Evolutionary conservation across 208 protist species (phyloP).

Genomic region (Leishmania major): DNA sequence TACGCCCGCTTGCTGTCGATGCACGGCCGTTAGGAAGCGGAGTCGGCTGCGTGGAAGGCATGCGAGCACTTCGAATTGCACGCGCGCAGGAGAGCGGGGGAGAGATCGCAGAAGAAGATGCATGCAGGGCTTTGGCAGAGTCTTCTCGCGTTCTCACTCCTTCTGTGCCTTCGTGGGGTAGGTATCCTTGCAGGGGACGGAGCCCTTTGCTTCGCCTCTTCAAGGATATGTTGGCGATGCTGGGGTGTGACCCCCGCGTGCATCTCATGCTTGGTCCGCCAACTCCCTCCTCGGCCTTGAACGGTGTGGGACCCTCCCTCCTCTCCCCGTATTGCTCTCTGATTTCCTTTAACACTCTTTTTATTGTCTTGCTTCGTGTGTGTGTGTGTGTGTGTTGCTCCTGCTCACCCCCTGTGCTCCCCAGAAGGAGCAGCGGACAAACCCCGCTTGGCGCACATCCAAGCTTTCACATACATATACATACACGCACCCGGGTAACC

Average conservation of each 20-base stretch:
- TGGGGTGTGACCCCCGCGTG: not conserved
- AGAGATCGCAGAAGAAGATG: not conserved
- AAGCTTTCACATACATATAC: not conserved
- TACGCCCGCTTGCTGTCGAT: not conserved
- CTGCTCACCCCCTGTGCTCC: not conserved
- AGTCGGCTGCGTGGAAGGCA: not conserved
- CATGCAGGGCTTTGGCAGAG: not conserved
- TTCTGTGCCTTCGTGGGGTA: not conserved
- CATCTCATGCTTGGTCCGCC: not conserved
- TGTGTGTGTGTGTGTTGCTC: not conserved
- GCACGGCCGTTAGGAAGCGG: not conserved
- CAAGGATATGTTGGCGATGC: not conserved
- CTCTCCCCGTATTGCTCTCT: not conserved
- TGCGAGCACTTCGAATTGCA: not conserved
- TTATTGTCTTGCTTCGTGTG: not conserved
- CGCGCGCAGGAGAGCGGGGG: not conserved
- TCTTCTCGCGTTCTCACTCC: constrained; percentile 11
- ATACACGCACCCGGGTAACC: not conserved
- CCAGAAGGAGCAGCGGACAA: not conserved
- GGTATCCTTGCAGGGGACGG: not conserved
- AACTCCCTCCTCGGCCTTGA: not conserved
- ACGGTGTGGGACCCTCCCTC: not conserved
- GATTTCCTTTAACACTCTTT: constrained; percentile 5
- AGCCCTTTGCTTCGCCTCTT: not conserved
- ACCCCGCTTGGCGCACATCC: not conserved